phyloP scores from a whole-genome alignment of 371 early-diverging fungal species.

The Astathelohania contejeani region DNA sequence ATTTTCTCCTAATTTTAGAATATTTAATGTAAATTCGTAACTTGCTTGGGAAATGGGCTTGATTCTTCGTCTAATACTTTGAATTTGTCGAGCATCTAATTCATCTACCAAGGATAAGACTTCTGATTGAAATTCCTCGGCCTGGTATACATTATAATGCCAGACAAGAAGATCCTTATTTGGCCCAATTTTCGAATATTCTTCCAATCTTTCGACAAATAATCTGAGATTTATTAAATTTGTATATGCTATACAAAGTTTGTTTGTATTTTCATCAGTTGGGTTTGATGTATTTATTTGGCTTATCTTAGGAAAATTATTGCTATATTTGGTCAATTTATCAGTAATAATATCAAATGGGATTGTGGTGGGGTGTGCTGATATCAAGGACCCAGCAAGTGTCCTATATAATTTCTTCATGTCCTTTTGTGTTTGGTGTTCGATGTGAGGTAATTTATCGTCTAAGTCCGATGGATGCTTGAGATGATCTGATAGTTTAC shows the following conservation, averaged over 20 bases:
- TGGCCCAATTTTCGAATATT: conserved; percentile 5
- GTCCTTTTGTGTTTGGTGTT: conserved; percentile 6
- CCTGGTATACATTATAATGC: conserved; percentile 23
- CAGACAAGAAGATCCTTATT: conserved; percentile 26
- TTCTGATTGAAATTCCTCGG: conserved; percentile 40
- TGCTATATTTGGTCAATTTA: conserved; percentile 8
- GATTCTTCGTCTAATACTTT: conserved; percentile 8
- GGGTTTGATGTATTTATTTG: too few species aligned
- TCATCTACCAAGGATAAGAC: conserved; percentile 26
- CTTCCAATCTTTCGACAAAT: conserved; percentile 18
- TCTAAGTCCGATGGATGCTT: conserved; percentile 38
- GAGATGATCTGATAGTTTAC: conserved; percentile 26
- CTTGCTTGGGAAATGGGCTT: conserved; percentile 18
- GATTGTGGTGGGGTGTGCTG: conserved; percentile 7
- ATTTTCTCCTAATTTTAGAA: conserved; percentile 19
- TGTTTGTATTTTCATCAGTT: conserved; percentile 24
- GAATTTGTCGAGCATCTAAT: background rate
- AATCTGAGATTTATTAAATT: conserved; percentile 22
- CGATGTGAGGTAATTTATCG: conserved; percentile 17
- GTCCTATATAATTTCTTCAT: background rate
- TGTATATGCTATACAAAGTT: conserved; percentile 28
- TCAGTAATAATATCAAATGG: conserved; percentile 6
- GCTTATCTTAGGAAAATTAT: conserved; percentile 10
- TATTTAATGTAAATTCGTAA: conserved; percentile 23
- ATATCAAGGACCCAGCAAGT: conserved; percentile 9